These are phyloP conservation scores for Barnettozyma pratensis DNA, from an alignment of 805 yeast genomes.

Conservation along the genomic window DNA sequence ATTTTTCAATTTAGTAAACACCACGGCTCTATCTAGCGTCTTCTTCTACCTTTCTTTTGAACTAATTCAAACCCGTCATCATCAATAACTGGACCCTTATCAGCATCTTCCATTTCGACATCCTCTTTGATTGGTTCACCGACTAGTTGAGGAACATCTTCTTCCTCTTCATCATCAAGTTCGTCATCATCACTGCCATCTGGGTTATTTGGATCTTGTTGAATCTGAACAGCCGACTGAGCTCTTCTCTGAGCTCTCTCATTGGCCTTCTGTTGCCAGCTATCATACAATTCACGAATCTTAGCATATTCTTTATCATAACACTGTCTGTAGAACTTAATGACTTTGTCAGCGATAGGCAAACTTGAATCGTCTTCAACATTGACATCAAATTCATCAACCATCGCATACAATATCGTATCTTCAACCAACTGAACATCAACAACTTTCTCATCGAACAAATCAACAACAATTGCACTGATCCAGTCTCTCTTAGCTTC, in stretches of 20 bases:
- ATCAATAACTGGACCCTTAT: constrained; percentile 66
- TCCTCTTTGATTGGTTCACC: constrained; percentile 28
- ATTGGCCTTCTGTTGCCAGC: constrained; percentile 52
- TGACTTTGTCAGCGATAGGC: constrained; percentile 60
- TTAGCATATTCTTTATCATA: constrained; percentile 42
- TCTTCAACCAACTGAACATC: constrained; percentile 82
- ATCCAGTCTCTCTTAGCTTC: constrained; percentile 95
- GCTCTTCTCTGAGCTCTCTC: constrained; percentile 26
- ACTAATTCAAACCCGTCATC: constrained; percentile 95
- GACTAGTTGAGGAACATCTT: constrained; percentile 23
- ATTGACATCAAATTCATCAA: constrained; percentile 86
- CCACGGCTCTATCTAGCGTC: constrained; percentile 16
- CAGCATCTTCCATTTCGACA: constrained; percentile 34
- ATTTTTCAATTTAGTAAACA: background rate
- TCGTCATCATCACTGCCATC: constrained; percentile 46
- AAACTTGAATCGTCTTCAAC: constrained; percentile 88
- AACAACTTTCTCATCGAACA: constrained; percentile 62
- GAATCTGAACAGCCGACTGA: constrained; percentile 38
- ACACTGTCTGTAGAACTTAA: constrained; percentile 65
- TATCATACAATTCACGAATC: constrained; percentile 55
- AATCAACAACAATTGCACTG: constrained; percentile 72
- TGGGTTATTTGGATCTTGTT: constrained; percentile 61
- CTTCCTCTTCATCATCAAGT: constrained; percentile 44
- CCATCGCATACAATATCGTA: constrained; percentile 81
- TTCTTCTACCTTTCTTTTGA: constrained; percentile 61